A percentile compares a stretch with the other conserved stretches of the same genome.
These are phyloP conservation scores for Aspergillus haitiensis DNA, from an alignment of 495 filamentous ascomycete genomes.

Conservation along the genomic window DNA sequence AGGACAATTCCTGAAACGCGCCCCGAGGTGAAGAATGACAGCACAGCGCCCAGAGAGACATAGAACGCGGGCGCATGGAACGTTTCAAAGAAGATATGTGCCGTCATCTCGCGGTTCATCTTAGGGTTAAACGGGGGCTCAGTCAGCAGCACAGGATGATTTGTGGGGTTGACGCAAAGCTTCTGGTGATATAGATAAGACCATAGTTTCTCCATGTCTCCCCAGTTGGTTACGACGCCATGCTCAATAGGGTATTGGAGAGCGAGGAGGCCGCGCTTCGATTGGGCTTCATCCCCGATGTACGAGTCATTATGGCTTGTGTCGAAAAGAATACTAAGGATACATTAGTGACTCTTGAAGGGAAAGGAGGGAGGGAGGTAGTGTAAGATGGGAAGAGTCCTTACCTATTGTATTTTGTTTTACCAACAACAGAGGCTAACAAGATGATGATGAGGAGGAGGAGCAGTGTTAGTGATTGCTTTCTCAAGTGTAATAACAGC, in stretches of 20 bases:
- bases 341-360: constrained; percentile 38
- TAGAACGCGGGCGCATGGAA: constrained; percentile 99
- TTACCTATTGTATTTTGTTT: neutral
- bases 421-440: neutral
- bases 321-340: constrained; percentile 96
- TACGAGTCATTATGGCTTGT: constrained; percentile 99
- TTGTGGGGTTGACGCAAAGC: constrained; percentile 97
- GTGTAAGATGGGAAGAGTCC: neutral
- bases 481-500: no score
- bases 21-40: constrained; percentile 98
- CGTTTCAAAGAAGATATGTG: constrained; percentile 99
- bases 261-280: constrained; percentile 99
- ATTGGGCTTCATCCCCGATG: constrained; percentile 98
- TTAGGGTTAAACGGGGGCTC: constrained; percentile 99
- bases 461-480: no score
- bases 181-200: constrained; percentile 99
- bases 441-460: no score
- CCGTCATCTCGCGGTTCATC: constrained; percentile 99
- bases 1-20: constrained; percentile 99
- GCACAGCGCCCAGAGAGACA: constrained; percentile 98
- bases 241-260: constrained; percentile 99
- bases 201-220: constrained; percentile 99
- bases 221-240: constrained; percentile 99
- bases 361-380: no score
- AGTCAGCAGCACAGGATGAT: constrained; percentile 98